phyloP scores from a whole-genome alignment of 2,329 filamentous ascomycete species.

The Fusarium piperis region DNA sequence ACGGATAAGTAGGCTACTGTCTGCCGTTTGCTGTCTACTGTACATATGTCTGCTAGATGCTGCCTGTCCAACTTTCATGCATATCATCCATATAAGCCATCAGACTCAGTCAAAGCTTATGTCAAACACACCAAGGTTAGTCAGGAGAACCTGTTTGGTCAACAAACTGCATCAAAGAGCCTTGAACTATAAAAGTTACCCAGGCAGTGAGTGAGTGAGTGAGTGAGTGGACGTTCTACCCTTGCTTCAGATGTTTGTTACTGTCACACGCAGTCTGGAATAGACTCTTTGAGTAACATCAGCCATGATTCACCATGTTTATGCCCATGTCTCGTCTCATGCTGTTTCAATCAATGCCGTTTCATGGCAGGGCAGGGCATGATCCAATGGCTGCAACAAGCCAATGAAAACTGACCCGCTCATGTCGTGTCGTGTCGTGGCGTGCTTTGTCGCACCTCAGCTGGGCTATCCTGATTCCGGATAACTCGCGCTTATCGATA shows the following conservation, averaged over 20 bases:
- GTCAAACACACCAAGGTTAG: background rate
- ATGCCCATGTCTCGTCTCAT: background rate
- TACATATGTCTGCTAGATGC: background rate
- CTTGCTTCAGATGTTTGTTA: background rate
- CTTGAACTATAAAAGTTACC: background rate
- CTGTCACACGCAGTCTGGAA: background rate
- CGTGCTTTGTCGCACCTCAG: background rate
- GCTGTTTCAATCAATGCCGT: background rate
- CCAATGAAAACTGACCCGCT: background rate
- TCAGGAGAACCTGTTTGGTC: background rate
- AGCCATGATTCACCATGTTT: background rate
- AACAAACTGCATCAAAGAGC: background rate
- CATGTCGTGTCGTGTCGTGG: background rate
- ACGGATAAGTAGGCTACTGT: background rate
- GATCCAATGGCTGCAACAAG: background rate
- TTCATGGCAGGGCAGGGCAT: background rate
- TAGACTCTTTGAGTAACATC: background rate
- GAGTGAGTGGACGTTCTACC: background rate
- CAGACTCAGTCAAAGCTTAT: background rate
- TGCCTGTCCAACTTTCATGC: background rate
- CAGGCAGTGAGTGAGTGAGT: no score
- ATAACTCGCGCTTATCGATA: slow-evolving; percentile 24
- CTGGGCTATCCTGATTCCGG: background rate
- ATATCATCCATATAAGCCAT: background rate
- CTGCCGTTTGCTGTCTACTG: background rate